A percentile compares a stretch with the other conserved stretches of the same genome.
Conservation (phyloP, 208 protist species). For the Strigomonas culicis region DNA sequence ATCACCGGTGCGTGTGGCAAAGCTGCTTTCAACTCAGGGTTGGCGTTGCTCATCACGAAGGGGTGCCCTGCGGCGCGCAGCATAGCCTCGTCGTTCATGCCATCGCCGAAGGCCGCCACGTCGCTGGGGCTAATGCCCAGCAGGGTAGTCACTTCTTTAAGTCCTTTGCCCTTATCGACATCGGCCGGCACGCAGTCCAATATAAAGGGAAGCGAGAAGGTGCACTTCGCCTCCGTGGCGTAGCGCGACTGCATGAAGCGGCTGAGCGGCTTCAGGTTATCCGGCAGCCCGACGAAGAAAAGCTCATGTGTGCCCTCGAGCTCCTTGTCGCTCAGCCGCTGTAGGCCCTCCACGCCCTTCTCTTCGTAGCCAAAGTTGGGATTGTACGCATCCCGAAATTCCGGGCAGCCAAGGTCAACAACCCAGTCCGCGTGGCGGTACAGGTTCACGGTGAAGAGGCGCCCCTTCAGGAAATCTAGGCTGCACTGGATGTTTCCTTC, state of each 20-base stretch:
- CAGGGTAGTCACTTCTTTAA: slow-evolving; percentile 30
- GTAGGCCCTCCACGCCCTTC: slow-evolving; percentile 21
- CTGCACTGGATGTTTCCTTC: neutral
- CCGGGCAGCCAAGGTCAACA: slow-evolving; percentile 14
- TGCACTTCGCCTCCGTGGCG: slow-evolving; percentile 9
- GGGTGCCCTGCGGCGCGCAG: slow-evolving; percentile 36
- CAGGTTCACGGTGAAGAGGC: slow-evolving; percentile 23
- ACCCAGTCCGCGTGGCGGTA: slow-evolving; percentile 35
- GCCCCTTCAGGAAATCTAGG: neutral
- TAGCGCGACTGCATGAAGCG: slow-evolving; percentile 11
- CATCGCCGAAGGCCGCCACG: slow-evolving; percentile 63
- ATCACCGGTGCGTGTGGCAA: slow-evolving; percentile 38
- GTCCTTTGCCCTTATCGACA: slow-evolving; percentile 50
- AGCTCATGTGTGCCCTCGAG: slow-evolving; percentile 3
- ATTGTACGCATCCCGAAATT: slow-evolving; percentile 15
- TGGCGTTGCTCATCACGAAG: slow-evolving; percentile 62
- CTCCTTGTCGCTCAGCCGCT: neutral
- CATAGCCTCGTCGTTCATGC: slow-evolving; percentile 70
- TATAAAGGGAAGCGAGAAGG: slow-evolving; percentile 33
- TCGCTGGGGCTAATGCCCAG: slow-evolving; percentile 26
- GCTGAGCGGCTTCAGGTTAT: slow-evolving; percentile 3
- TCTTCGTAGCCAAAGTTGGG: slow-evolving; percentile 21
- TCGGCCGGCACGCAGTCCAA: slow-evolving; percentile 30
- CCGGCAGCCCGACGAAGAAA: slow-evolving; percentile 7
- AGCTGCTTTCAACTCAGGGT: slow-evolving; percentile 30